These are phyloP conservation scores for Fusarium sp. DNA, from an alignment of 2,329 filamentous ascomycete genomes.

Conservation along the genomic window DNA sequence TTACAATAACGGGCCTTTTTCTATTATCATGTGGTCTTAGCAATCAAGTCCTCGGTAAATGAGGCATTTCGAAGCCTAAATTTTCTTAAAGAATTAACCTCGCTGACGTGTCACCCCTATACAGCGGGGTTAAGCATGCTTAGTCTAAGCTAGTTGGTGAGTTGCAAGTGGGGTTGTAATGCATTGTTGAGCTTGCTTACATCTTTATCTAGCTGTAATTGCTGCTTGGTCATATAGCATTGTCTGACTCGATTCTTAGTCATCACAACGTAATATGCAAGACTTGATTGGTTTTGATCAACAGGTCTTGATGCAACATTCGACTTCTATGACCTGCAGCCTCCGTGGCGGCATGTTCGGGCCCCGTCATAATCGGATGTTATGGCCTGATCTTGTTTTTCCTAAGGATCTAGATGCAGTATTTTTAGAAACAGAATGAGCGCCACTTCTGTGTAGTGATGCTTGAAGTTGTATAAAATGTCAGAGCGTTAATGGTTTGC, in stretches of 20 bases:
- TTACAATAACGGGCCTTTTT: not conserved
- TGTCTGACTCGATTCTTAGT: not conserved
- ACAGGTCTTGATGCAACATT: not conserved
- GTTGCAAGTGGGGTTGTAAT: not conserved
- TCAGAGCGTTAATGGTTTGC: not conserved
- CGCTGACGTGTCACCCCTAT: not conserved
- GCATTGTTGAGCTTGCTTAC: not conserved
- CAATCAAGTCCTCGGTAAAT: not conserved
- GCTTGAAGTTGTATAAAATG: not conserved
- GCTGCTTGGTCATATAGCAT: not conserved
- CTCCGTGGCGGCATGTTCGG: not conserved
- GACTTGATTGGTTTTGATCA: not conserved
- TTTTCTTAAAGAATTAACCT: not conserved
- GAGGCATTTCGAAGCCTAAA: not conserved
- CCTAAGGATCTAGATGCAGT: not conserved
- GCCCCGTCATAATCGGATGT: not conserved
- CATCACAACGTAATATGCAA: not conserved
- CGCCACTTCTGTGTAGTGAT: not conserved
- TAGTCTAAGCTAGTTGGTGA: not conserved
- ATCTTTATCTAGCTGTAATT: not conserved
- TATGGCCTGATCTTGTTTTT: not conserved
- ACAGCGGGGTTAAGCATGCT: not conserved
- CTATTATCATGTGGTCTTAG: not conserved
- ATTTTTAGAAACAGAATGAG: not conserved
- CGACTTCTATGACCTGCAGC: not conserved